Percentiles rank a stretch among this genome's conserved stretches.
phyloP scores from a whole-genome alignment of 1,139 yeast genomes.

The Wickerhamiella pararugosa region DNA sequence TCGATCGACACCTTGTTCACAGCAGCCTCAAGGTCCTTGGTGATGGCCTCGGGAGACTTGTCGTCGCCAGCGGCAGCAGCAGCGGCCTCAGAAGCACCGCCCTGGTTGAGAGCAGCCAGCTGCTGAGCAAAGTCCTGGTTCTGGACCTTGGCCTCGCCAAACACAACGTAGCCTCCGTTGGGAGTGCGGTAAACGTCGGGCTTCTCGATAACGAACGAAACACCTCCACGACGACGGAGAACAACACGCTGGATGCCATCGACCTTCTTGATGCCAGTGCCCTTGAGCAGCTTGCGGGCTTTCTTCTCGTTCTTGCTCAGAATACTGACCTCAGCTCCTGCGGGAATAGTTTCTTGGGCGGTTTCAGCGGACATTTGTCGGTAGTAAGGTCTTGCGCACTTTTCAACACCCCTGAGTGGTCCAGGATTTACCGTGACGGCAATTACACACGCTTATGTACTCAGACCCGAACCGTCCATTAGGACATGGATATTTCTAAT shows the following conservation, averaged over 20 bases:
- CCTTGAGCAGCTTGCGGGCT: slow-evolving; percentile 83
- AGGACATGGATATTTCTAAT: too few relatives aligned
- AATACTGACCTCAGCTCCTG: slow-evolving; percentile 71
- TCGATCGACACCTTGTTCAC: slow-evolving; percentile 17
- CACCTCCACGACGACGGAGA: slow-evolving; percentile 87
- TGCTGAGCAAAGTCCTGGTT: slow-evolving; percentile 23
- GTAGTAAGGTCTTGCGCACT: slow-evolving; percentile 8
- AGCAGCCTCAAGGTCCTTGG: slow-evolving; percentile 82
- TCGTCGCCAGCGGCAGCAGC: slow-evolving; percentile 29
- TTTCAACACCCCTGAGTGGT: slow-evolving; percentile 2
- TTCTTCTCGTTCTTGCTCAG: slow-evolving; percentile 87
- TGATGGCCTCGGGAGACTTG: slow-evolving; percentile 62
- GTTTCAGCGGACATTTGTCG: slow-evolving; percentile 20
- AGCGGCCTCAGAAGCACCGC: slow-evolving; percentile 25
- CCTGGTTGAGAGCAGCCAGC: slow-evolving; percentile 21
- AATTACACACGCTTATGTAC: not conserved
- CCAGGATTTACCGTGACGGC: slow-evolving; percentile 1
- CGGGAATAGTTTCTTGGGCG: slow-evolving; percentile 24
- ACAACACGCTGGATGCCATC: slow-evolving; percentile 93
- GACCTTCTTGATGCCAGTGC: slow-evolving; percentile 81
- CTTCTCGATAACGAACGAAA: slow-evolving; percentile 70
- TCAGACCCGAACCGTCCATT: too few relatives aligned
- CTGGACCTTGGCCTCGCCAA: slow-evolving; percentile 89
- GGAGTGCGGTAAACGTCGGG: slow-evolving; percentile 92
- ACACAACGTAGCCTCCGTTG: slow-evolving; percentile 90